A percentile compares a stretch with the other conserved stretches of the same genome.
phyloP scores from a whole-genome alignment of 2,329 filamentous ascomycete species.

The Penicillium decumbens region DNA sequence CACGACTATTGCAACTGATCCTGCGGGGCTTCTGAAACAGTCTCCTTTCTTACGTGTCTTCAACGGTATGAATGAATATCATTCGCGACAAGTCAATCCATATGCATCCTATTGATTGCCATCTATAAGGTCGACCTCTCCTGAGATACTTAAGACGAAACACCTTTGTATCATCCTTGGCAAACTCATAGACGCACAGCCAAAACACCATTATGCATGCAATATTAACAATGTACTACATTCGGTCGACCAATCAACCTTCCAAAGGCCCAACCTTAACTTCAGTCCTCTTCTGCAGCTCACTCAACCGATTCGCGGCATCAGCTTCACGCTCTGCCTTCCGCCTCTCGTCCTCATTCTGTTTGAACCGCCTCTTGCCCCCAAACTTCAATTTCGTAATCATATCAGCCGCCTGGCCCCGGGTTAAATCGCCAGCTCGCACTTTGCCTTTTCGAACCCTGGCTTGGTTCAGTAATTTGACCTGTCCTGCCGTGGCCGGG shows the following conservation, averaged over 20 bases:
- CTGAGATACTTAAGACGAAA: too few relatives aligned
- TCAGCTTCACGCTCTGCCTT: slow-evolving; percentile 12
- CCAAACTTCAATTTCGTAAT: slow-evolving; percentile 89
- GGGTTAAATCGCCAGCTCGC: slow-evolving; percentile 54
- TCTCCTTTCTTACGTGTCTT: background rate
- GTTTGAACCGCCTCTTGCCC: slow-evolving; percentile 60
- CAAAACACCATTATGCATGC: background rate
- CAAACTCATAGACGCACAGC: background rate
- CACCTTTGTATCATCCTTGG: too few relatives aligned
- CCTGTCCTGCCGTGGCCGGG: slow-evolving; percentile 55
- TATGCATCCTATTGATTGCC: background rate
- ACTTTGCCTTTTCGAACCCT: slow-evolving; percentile 21
- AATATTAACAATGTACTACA: background rate
- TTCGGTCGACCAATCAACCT: slow-evolving; percentile 5
- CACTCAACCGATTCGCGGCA: slow-evolving; percentile 13
- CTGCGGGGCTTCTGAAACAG: background rate
- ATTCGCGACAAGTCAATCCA: background rate
- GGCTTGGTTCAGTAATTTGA: slow-evolving; percentile 42
- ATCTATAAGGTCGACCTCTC: too few relatives aligned
- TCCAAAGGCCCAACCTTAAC: slow-evolving; percentile 49
- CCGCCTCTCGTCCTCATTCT: slow-evolving; percentile 42
- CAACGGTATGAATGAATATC: background rate
- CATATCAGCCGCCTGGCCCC: slow-evolving; percentile 81
- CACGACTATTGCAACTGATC: background rate
- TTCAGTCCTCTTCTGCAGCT: slow-evolving; percentile 21